Conservation (phyloP, 2,329 filamentous ascomycete species). For the Penicillium sp. region DNA sequence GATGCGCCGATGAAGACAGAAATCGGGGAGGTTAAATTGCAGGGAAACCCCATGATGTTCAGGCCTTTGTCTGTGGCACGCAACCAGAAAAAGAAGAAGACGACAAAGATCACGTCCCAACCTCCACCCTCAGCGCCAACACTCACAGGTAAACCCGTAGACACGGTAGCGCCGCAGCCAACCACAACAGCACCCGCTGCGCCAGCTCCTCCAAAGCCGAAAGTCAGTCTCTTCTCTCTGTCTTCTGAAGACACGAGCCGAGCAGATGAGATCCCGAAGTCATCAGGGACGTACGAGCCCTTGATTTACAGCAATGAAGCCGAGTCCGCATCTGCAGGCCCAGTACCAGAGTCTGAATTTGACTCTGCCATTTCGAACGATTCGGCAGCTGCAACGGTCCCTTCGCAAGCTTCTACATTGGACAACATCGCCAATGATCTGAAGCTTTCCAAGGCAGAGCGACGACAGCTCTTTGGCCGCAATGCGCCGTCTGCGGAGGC, state of each 20-base stretch:
- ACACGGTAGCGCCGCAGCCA: slow-evolving; percentile 4
- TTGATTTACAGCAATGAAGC: slow-evolving; percentile 38
- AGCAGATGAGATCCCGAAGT: slow-evolving; percentile 4
- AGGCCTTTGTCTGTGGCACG: slow-evolving; percentile 81
- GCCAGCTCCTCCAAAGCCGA: slow-evolving; percentile 36
- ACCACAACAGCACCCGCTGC: slow-evolving; percentile 11
- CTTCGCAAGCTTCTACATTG: slow-evolving; percentile 45
- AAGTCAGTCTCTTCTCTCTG: slow-evolving; percentile 46
- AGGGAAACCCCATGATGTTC: slow-evolving; percentile 82
- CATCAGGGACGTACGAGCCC: slow-evolving; percentile 37
- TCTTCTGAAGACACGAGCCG: slow-evolving; percentile 27
- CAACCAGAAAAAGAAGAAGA: slow-evolving; percentile 68
- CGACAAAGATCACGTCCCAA: slow-evolving; percentile 27
- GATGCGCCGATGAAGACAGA: slow-evolving; percentile 14
- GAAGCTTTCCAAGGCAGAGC: slow-evolving; percentile 72
- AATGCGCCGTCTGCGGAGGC: slow-evolving; percentile 49
- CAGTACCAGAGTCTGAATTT: slow-evolving; percentile 10
- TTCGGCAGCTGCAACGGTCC: slow-evolving; percentile 8
- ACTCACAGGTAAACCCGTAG: slow-evolving; percentile 15
- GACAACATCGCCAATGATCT: slow-evolving; percentile 71
- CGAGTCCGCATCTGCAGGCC: slow-evolving; percentile 20
- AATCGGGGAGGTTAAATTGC: slow-evolving; percentile 48
- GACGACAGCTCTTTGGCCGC: slow-evolving; percentile 83
- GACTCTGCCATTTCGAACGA: slow-evolving; percentile 6
- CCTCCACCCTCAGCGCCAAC: slow-evolving; percentile 14